phyloP scores from a whole-genome alignment of 2,329 filamentous ascomycete genomes.

The Lasiodiplodia sp. region DNA sequence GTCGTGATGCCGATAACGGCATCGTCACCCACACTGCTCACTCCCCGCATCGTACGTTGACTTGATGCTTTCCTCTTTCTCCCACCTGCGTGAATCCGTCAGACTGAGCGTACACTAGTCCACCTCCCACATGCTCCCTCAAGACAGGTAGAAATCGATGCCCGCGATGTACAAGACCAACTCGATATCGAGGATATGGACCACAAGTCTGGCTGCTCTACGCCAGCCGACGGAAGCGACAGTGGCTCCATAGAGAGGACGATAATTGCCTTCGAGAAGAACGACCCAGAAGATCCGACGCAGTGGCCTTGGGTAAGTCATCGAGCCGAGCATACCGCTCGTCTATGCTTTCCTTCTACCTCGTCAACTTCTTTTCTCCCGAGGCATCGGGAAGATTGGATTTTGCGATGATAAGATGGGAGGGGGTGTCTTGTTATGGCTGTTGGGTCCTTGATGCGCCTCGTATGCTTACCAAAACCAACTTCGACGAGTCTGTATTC shows the following conservation, averaged over 20 bases:
- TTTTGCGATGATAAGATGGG: not conserved
- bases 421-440: not conserved
- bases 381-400: not conserved
- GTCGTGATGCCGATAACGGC: slow-evolving; percentile 13
- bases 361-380: not conserved
- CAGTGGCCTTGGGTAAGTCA: slow-evolving; percentile 49
- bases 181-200: slow-evolving; percentile 41
- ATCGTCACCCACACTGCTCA: not conserved
- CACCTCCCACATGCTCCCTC: not conserved
- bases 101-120: not conserved
- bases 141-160: slow-evolving; percentile 26
- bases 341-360: not conserved
- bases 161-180: slow-evolving; percentile 37
- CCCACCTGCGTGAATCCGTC: not conserved
- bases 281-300: slow-evolving; percentile 52
- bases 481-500: not conserved
- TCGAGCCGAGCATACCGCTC: too few species aligned
- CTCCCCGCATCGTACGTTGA: slow-evolving; percentile 16
- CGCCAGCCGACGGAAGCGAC: slow-evolving; percentile 4
- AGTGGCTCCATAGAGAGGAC: slow-evolving; percentile 32
- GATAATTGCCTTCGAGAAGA: slow-evolving; percentile 48
- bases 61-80: not conserved
- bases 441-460: not conserved
- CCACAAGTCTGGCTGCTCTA: slow-evolving; percentile 35
- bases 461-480: not conserved